These are phyloP conservation scores for Taiwanofungus camphoratus DNA, from an alignment of 1,284 basidiomycete species.

Conservation along the genomic window DNA sequence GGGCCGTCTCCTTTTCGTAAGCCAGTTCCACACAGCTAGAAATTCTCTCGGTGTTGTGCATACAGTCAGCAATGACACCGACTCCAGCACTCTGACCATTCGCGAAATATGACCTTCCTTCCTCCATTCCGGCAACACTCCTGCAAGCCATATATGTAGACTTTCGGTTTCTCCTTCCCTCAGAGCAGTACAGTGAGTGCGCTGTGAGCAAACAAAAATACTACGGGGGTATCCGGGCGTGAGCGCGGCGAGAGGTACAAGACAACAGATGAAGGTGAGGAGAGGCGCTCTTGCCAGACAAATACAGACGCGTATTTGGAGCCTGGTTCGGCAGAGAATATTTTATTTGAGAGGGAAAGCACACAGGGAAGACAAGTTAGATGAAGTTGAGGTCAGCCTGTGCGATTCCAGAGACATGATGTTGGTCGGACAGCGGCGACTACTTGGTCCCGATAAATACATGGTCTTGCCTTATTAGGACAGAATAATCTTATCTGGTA, in stretches of 20 bases:
- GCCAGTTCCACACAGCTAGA: slow-evolving; percentile 26
- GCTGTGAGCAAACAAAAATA: slow-evolving; percentile 22
- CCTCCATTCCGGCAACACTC: slow-evolving; percentile 19
- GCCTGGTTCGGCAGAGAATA: slow-evolving; percentile 17
- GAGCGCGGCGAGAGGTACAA: slow-evolving; percentile 16
- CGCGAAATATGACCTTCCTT: slow-evolving; percentile 18
- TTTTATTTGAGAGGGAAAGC: slow-evolving; percentile 19
- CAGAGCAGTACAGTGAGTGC: slow-evolving; percentile 17
- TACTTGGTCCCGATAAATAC: background rate
- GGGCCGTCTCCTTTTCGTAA: slow-evolving; percentile 20
- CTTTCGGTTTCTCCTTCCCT: slow-evolving; percentile 13
- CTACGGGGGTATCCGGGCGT: slow-evolving; percentile 11
- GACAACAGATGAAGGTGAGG: slow-evolving; percentile 16
- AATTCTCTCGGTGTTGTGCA: slow-evolving; percentile 23
- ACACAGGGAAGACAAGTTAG: slow-evolving; percentile 8
- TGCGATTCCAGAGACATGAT: background rate
- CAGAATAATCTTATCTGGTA: too few species aligned
- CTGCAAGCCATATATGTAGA: slow-evolving; percentile 25
- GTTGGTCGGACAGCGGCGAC: background rate
- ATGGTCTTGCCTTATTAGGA: background rate
- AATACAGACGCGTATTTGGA: slow-evolving; percentile 22
- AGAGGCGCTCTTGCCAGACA: slow-evolving; percentile 20
- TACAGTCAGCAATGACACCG: slow-evolving; percentile 14
- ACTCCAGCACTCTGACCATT: slow-evolving; percentile 18
- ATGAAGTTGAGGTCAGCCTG: background rate